Conservation (phyloP, 2,329 filamentous ascomycete genomes). For the Clonostachys byssicola region DNA sequence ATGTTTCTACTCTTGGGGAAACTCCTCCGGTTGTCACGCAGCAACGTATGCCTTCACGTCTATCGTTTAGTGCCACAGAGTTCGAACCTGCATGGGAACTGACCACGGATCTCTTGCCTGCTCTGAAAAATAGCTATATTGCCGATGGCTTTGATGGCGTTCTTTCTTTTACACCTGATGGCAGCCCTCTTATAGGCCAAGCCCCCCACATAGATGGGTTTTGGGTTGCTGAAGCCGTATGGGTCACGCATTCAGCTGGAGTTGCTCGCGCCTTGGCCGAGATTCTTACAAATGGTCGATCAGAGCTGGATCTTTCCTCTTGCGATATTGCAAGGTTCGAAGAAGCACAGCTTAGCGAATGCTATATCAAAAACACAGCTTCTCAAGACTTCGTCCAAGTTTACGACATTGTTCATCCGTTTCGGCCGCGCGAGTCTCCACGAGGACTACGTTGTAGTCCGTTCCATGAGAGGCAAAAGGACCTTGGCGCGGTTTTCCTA, state of each 20-base stretch:
- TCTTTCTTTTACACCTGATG: conserved; percentile 63
- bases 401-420: conserved; percentile 60
- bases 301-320: conserved; percentile 51
- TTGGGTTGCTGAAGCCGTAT: conserved; percentile 61
- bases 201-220: conserved; percentile 56
- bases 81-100: conserved; percentile 58
- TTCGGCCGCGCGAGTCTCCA: conserved; percentile 52
- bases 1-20: conserved; percentile 45
- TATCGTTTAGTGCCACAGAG: conserved; percentile 54
- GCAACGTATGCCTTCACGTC: conserved; percentile 59
- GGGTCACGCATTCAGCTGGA: conserved; percentile 63
- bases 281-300: conserved; percentile 49
- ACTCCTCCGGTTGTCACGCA: conserved; percentile 51
- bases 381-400: conserved; percentile 60
- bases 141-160: conserved; percentile 61
- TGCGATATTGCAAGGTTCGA: conserved; percentile 60
- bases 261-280: conserved; percentile 58
- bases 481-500: conserved; percentile 55
- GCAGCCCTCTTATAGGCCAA: conserved; percentile 54
- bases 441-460: conserved; percentile 55
- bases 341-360: conserved; percentile 49
- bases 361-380: conserved; percentile 54
- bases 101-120: conserved; percentile 48
- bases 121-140: conserved; percentile 42
- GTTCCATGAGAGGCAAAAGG: conserved; percentile 47